Evolutionary conservation across 2,329 filamentous ascomycete genomes (phyloP), one percentile per base, ranked within the genome.

Genomic region (Verticillium longisporum): DNA sequence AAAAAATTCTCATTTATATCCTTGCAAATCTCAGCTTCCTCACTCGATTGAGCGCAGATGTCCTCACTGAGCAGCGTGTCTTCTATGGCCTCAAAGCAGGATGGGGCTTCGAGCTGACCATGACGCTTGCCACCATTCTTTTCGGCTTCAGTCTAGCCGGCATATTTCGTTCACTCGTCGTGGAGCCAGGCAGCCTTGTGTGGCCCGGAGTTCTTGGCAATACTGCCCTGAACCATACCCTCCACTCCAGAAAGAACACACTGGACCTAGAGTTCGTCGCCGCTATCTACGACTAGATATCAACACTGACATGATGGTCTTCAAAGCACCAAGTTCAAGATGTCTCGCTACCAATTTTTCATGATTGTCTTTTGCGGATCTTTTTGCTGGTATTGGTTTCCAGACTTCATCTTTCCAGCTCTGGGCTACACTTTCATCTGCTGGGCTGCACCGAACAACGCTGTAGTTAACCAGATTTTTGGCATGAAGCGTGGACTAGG

Each of bases 171-270:
- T 72, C 74, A 1, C 76, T 78, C 65, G 74, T 84, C 0, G 73
- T 80, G 4, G 71, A 75, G 33, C 81, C 79, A 0, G 74, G 78
- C 2, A 72, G 74, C 1, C 78, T 83, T 71, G 72, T 83, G n/a
- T 84, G 81, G 80, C 81, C 81, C 0, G 76, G 78, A 26, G 78
- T 80, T 0, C 69, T 84, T 10, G 78, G 79, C 4, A 82, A 80
- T 61, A 76, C 76, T 0, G 77, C 78, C 0, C 68, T 83, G 14
- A 74, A 83, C 31, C 69, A 70, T 11, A 73, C 71, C 13, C 68
- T 73, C 5, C 75, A 82, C 65, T 74, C 79, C 0, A 63, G 72
- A 10, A 77, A 74, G 56, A 74, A 68, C 57, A 67, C 58, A 70
- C 59, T 58, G 63, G 26, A 62, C 37, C 70, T 70, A 31, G 38